Conservation (phyloP, 2,329 filamentous ascomycete genomes). For the Ceratocystis huliohia region DNA sequence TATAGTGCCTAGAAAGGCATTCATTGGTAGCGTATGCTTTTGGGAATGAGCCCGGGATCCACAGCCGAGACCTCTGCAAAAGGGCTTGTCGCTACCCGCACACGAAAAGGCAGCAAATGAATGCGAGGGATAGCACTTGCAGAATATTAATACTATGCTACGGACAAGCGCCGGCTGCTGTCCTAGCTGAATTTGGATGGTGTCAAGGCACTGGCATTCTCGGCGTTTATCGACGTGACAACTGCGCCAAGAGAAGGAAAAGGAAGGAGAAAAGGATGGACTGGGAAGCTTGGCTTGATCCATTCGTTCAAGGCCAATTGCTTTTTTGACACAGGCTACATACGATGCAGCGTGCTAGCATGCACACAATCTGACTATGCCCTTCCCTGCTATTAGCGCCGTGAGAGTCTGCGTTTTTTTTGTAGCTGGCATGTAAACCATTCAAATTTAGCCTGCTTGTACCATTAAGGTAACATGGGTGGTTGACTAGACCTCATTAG, state of each 20-base stretch:
- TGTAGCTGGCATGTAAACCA: too few relatives aligned
- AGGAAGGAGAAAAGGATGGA: not conserved
- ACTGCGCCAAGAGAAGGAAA: not conserved
- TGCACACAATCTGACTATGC: too few relatives aligned
- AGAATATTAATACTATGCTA: not conserved
- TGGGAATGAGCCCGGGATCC: not conserved
- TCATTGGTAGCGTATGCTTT: not conserved
- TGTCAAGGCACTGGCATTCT: slow-evolving; percentile 1
- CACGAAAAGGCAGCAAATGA: not conserved
- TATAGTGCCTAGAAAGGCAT: not conserved
- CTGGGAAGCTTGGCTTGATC: too few relatives aligned
- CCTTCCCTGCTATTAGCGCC: too few relatives aligned
- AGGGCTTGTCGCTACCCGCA: not conserved
- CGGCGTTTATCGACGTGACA: not conserved
- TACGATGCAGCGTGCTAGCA: too few relatives aligned
- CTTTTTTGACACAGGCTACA: too few relatives aligned
- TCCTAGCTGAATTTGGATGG: not conserved
- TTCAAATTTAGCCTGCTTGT: too few relatives aligned
- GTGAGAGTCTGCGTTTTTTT: too few relatives aligned
- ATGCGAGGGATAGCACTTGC: not conserved
- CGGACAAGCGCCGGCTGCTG: not conserved
- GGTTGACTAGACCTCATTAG: too few relatives aligned
- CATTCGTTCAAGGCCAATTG: too few relatives aligned
- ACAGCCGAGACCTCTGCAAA: slow-evolving; percentile 1
- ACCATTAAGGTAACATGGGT: too few relatives aligned